phyloP scores from a whole-genome alignment of 306 rosid species.

The Malus asiatica region DNA sequence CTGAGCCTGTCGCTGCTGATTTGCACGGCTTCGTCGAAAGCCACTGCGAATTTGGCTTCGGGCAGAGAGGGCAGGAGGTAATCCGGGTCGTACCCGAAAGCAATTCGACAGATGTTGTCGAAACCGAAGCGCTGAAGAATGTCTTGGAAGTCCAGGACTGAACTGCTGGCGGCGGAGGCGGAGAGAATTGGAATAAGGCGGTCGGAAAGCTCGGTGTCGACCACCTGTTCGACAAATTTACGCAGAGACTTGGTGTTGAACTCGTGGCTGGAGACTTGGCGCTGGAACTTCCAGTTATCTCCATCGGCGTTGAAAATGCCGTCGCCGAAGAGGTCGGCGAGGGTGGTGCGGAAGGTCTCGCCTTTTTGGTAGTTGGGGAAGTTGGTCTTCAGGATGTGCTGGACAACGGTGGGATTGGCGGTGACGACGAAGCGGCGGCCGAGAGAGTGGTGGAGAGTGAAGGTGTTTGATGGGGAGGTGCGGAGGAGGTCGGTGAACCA shows the following conservation, averaged over 20 bases:
- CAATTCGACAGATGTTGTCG: slow-evolving; percentile 57
- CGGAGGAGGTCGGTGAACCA: slow-evolving; percentile 58
- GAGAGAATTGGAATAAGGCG: slow-evolving; percentile 48
- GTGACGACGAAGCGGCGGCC: slow-evolving; percentile 40
- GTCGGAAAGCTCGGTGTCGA: slow-evolving; percentile 41
- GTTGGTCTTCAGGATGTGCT: slow-evolving; percentile 55
- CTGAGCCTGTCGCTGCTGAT: slow-evolving; percentile 33
- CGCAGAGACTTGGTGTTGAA: slow-evolving; percentile 37
- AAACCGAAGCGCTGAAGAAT: slow-evolving; percentile 55
- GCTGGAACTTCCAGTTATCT: slow-evolving; percentile 48
- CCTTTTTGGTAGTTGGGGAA: slow-evolving; percentile 55
- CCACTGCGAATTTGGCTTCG: slow-evolving; percentile 32
- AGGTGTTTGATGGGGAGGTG: slow-evolving; percentile 43
- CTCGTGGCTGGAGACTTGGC: slow-evolving; percentile 43
- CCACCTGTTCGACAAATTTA: slow-evolving; percentile 50
- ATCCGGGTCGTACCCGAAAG: slow-evolving; percentile 58
- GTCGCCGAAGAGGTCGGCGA: slow-evolving; percentile 54
- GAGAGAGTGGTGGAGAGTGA: slow-evolving; percentile 1
- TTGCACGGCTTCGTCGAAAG: slow-evolving; percentile 37
- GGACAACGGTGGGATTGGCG: slow-evolving; percentile 53
- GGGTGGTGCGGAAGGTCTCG: not conserved
- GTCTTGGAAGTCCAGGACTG: slow-evolving; percentile 48
- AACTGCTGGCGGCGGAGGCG: not conserved
- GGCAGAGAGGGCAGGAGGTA: slow-evolving; percentile 51
- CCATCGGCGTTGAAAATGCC: slow-evolving; percentile 61